These are phyloP conservation scores for Euryodendron excelsum DNA, from an alignment of 148 eudicot species.

Conservation along the genomic window DNA sequence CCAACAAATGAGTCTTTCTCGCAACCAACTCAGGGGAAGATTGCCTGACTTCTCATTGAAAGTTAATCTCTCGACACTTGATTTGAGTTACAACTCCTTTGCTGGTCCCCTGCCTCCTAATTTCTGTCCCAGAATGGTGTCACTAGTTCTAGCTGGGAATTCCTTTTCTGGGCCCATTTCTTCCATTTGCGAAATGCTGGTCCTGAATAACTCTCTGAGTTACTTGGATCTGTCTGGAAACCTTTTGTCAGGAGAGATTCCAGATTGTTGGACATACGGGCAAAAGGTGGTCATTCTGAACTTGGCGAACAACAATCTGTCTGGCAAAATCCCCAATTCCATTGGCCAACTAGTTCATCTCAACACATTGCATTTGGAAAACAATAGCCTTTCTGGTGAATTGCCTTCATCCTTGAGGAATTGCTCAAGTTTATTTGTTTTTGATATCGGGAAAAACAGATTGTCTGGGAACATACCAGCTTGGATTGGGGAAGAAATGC, in stretches of 20 bases:
- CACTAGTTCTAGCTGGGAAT: background rate
- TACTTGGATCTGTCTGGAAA: background rate
- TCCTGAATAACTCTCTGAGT: background rate
- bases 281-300: background rate
- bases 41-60: background rate
- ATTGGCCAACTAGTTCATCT: background rate
- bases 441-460: background rate
- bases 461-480: background rate
- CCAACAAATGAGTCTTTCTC: background rate
- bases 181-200: background rate
- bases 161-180: background rate
- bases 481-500: background rate
- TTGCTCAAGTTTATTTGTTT: background rate
- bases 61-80: background rate
- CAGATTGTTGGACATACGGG: slow-evolving; percentile 1
- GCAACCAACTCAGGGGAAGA: background rate
- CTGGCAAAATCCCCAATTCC: background rate
- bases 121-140: background rate
- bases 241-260: background rate
- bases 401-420: background rate
- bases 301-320: background rate
- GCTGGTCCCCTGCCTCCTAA: slow-evolving; percentile 3
- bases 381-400: background rate
- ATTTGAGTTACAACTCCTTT: background rate
- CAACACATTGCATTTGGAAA: background rate